phyloP scores from a whole-genome alignment of 2,329 filamentous ascomycete species.

The Neofusicoccum sp. region DNA sequence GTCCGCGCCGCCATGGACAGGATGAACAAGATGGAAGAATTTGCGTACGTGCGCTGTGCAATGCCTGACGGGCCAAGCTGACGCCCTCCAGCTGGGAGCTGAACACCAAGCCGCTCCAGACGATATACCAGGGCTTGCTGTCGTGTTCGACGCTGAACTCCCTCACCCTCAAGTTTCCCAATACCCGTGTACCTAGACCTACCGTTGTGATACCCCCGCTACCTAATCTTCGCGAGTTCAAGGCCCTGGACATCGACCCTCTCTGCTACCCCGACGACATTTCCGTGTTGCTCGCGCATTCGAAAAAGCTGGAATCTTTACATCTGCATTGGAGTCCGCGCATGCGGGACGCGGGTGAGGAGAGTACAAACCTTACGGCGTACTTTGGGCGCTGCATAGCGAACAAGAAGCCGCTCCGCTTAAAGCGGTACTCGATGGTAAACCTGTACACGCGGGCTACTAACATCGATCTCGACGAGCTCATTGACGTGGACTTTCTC shows the following conservation, averaged over 20 bases:
- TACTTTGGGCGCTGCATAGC: slow-evolving; percentile 57
- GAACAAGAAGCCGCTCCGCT: slow-evolving; percentile 44
- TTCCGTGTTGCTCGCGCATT: slow-evolving; percentile 53
- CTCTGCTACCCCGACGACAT: slow-evolving; percentile 65
- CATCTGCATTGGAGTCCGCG: slow-evolving; percentile 61
- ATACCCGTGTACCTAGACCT: slow-evolving; percentile 56
- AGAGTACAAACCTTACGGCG: slow-evolving; percentile 53
- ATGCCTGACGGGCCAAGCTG: slow-evolving; percentile 22
- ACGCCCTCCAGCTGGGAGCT: slow-evolving; percentile 54
- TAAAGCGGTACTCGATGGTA: slow-evolving; percentile 55
- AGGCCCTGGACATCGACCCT: slow-evolving; percentile 60
- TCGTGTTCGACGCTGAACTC: slow-evolving; percentile 50
- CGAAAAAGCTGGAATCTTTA: slow-evolving; percentile 54
- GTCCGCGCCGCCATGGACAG: slow-evolving; percentile 59
- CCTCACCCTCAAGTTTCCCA: slow-evolving; percentile 57
- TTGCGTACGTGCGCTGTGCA: slow-evolving; percentile 42
- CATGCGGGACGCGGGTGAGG: slow-evolving; percentile 59
- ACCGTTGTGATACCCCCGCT: slow-evolving; percentile 56
- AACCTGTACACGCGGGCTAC: slow-evolving; percentile 60
- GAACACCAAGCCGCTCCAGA: slow-evolving; percentile 59
- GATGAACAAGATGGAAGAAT: slow-evolving; percentile 55
- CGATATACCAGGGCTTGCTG: slow-evolving; percentile 57
- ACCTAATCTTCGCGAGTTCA: slow-evolving; percentile 53
- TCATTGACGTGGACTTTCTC: slow-evolving; percentile 42
- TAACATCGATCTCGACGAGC: slow-evolving; percentile 43